Conservation (phyloP, 352 stramenopile species). For the Phytophthora pluvialis region DNA sequence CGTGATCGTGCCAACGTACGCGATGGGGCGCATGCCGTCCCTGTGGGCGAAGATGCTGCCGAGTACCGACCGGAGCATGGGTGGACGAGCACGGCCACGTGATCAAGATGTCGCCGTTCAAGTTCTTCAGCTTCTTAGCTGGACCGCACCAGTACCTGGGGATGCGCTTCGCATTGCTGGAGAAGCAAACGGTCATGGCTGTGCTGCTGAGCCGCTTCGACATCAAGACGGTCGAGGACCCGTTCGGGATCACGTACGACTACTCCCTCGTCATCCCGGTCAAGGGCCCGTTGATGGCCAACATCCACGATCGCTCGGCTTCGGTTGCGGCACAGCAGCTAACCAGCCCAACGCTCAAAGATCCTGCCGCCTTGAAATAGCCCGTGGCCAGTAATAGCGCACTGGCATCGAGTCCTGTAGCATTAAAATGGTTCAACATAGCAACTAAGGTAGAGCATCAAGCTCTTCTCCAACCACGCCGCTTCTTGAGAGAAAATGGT, state of each 20-base stretch:
- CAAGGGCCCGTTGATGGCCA: constrained; percentile 44
- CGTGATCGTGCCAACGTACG: constrained; percentile 58
- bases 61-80: constrained; percentile 55
- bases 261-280: constrained; percentile 39
- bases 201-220: constrained; percentile 48
- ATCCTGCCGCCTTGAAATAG: no score
- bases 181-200: constrained; percentile 57
- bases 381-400: no score
- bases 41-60: constrained; percentile 60
- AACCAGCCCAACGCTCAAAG: not conserved
- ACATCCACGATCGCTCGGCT: constrained; percentile 24
- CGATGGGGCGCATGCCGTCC: constrained; percentile 44
- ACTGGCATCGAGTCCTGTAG: not conserved
- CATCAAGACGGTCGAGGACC: constrained; percentile 43
- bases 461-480: not conserved
- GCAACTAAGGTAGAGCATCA: not conserved
- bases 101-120: constrained; percentile 37
- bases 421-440: not conserved
- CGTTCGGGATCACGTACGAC: constrained; percentile 53
- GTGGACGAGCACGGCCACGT: constrained; percentile 54
- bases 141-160: constrained; percentile 65
- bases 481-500: constrained; percentile 26
- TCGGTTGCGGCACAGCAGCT: constrained; percentile 6
- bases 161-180: constrained; percentile 49
- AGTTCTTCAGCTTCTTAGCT: constrained; percentile 64